phyloP scores from a whole-genome alignment of 768 basidiomycete species.

The Russula sp. region DNA sequence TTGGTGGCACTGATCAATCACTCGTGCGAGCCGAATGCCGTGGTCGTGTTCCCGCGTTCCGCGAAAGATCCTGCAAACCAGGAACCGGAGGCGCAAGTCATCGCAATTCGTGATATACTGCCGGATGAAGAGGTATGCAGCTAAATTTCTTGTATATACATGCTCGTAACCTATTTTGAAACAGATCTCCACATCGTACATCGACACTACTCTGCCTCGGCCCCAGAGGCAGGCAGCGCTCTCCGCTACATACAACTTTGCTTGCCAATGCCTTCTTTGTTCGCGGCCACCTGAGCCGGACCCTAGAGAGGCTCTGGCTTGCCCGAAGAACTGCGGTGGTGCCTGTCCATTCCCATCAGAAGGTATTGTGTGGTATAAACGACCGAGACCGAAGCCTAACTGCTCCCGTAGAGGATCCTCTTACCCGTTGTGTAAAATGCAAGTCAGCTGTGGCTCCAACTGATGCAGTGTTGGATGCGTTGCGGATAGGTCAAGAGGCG shows the following conservation, averaged over 20 bases:
- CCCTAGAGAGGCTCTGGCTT: slow-evolving; percentile 60
- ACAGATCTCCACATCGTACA: slow-evolving; percentile 76
- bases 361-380: slow-evolving; percentile 35
- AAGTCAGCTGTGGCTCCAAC: slow-evolving; percentile 42
- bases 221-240: slow-evolving; percentile 50
- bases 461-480: slow-evolving; percentile 53
- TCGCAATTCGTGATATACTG: slow-evolving; percentile 60
- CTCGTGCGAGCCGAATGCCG: slow-evolving; percentile 82
- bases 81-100: slow-evolving; percentile 65
- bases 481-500: slow-evolving; percentile 66
- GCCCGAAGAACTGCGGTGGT: slow-evolving; percentile 65
- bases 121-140: slow-evolving; percentile 61
- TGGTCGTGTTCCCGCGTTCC: slow-evolving; percentile 79
- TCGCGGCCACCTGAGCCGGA: slow-evolving; percentile 38
- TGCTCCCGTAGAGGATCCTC: slow-evolving; percentile 37
- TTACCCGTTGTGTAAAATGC: slow-evolving; percentile 53
- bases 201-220: slow-evolving; percentile 74
- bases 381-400: background rate
- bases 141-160: background rate
- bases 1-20: slow-evolving; percentile 80
- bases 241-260: slow-evolving; percentile 71
- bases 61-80: slow-evolving; percentile 31
- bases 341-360: slow-evolving; percentile 54
- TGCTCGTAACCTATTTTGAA: background rate
- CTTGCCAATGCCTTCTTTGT: slow-evolving; percentile 65